Base-by-base conservation (phyloP, 2,329 filamentous ascomycete species). In the Ophiostoma novo-ulmi region DNA sequence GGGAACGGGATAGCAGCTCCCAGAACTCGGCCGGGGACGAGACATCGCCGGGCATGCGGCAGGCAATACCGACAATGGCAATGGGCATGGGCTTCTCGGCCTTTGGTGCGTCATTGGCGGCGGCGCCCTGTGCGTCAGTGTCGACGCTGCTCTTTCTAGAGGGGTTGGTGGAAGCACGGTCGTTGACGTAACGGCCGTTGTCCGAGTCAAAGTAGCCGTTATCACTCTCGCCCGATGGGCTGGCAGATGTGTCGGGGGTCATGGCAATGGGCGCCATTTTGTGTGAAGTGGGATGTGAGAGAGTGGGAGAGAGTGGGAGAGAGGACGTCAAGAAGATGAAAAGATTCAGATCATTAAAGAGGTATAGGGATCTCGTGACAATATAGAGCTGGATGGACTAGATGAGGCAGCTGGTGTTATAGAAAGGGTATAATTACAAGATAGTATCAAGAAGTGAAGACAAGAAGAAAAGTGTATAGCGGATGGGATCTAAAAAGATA, bases 201-300 rank as follows among this genome's bases (percentile, higher is more conserved):
- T 69, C 41, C 13, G 72, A 71, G 58, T 63, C 58, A 39, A 71
- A 73, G 70, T 74, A 76, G 69, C 78, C 70, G 74, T 74, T 73
- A 74, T 73, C 71, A 67, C 75, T 75, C 70, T 77, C 76, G 20
- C 75, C 75, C 38, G 75, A 75, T 22, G 76, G 74, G 68, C 76
- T 77, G 52, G 74, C 72, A n/a, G 75, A 75, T 73, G 75, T 74
- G 67, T 77, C 76, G 8, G 77, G 76, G 6, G 76, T 76, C 63
- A 77, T 71, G 71, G 76, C 77, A 41, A 77, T 77, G 72, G 76
- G 76, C 58, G 58, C 58, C 58, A 63, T 63, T 63, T 20, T 48
- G 44, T 48, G 17, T 52, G 44, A 26, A 5, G 58, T 58, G n/a
- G n/a, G 8, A n/a, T 31, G 31, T 39, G 38, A 39, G 44, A 20